A percentile compares a stretch with the other conserved stretches of the same genome.
Conservation (phyloP, 2,329 filamentous ascomycete species). For the Sphaerostilbella broomeana region DNA sequence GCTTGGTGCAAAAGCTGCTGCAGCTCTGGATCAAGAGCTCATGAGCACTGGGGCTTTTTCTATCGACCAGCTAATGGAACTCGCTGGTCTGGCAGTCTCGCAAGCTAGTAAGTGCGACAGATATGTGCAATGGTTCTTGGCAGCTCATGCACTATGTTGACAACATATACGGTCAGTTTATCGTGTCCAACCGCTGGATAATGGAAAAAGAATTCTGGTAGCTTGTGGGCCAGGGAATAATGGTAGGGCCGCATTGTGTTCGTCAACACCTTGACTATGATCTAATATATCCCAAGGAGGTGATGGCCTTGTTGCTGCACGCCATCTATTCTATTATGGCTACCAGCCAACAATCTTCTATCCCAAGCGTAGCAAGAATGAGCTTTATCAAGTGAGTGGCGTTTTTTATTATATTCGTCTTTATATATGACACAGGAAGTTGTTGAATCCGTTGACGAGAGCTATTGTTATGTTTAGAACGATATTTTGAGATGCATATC, state of each 20-base stretch:
- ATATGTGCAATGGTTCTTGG: background rate
- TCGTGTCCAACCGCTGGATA: constrained; percentile 67
- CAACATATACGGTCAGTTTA: constrained; percentile 53
- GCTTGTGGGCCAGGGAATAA: constrained; percentile 85
- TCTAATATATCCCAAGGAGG: constrained; percentile 55
- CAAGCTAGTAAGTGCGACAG: constrained; percentile 60
- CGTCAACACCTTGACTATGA: constrained; percentile 1
- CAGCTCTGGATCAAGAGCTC: constrained; percentile 84
- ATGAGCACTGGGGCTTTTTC: constrained; percentile 87
- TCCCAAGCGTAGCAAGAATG: constrained; percentile 84
- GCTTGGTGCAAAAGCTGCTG: constrained; percentile 78
- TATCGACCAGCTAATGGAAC: constrained; percentile 93
- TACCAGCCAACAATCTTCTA: constrained; percentile 88
- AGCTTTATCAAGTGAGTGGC: constrained; percentile 68
- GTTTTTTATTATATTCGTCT: background rate
- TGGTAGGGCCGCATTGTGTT: constrained; percentile 43
- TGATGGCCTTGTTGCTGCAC: constrained; percentile 88
- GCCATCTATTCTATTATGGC: constrained; percentile 86
- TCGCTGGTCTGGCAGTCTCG: constrained; percentile 87
- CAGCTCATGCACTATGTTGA: no score
- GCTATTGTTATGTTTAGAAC: constrained; percentile 15
- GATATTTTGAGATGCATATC: constrained; percentile 15
- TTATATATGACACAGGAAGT: background rate
- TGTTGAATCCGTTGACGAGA: background rate
- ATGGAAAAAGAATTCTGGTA: constrained; percentile 69